phyloP scores from a whole-genome alignment of 148 eudicot species.

The Oxyria digyna region DNA sequence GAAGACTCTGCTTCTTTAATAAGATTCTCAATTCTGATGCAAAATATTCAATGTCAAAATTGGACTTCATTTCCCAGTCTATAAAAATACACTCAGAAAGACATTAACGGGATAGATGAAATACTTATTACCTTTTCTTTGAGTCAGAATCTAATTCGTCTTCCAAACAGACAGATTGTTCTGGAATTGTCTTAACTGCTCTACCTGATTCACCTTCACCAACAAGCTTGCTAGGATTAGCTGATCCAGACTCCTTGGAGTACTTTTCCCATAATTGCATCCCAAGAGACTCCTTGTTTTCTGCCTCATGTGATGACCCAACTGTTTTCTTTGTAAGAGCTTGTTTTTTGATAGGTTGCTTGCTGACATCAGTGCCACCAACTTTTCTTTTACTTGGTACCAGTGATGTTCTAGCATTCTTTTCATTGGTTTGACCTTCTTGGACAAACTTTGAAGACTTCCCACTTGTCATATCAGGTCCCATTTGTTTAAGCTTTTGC shows the following conservation, averaged over 20 bases:
- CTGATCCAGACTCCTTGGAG: constrained; percentile 13
- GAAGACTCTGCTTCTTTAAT: constrained; percentile 53
- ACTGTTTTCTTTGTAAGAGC: constrained; percentile 16
- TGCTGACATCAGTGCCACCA: constrained; percentile 20
- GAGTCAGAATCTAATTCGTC: constrained; percentile 41
- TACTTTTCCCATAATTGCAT: constrained; percentile 14
- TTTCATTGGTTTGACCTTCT: constrained; percentile 22
- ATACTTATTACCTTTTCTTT: constrained; percentile 36
- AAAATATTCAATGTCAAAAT: constrained; percentile 2
- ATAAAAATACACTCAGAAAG: neutral
- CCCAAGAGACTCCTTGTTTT: constrained; percentile 27
- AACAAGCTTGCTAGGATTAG: constrained; percentile 12
- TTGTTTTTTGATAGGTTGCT: constrained; percentile 15
- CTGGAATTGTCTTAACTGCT: constrained; percentile 14
- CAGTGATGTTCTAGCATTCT: constrained; percentile 13
- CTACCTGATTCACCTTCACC: constrained; percentile 15
- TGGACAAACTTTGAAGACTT: constrained; percentile 15
- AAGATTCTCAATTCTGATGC: constrained; percentile 43
- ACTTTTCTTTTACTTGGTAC: constrained; percentile 17
- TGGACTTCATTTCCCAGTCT: neutral
- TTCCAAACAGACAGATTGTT: constrained; percentile 6
- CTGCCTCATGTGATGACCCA: constrained; percentile 10
- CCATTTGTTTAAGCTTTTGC: constrained; percentile 20
- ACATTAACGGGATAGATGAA: neutral
- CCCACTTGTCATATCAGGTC: constrained; percentile 19